A percentile compares a stretch with the other conserved stretches of the same genome.
These are phyloP conservation scores for Penicillium diatomitis DNA, from an alignment of 495 filamentous ascomycete species.

Conservation along the genomic window DNA sequence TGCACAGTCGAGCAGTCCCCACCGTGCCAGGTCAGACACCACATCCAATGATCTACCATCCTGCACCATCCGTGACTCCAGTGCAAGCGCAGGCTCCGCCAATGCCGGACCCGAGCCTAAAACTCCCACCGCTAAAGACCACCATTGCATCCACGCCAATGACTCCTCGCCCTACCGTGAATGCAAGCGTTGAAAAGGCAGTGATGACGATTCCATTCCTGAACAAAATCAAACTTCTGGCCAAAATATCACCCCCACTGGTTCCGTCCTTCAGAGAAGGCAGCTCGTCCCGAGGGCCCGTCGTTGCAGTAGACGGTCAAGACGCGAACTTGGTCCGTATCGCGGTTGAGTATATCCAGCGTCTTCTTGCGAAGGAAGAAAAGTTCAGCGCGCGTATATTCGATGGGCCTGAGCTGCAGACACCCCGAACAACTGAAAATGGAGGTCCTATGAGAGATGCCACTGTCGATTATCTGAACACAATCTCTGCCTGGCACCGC, in stretches of 20 bases:
- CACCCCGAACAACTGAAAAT: conserved; percentile 20
- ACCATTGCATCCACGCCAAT: conserved; percentile 18
- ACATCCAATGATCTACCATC: too few species aligned
- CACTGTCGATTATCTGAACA: conserved; percentile 56
- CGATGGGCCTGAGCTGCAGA: conserved; percentile 39
- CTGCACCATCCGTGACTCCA: background rate
- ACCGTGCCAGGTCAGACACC: conserved; percentile 3
- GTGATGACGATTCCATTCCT: conserved; percentile 63
- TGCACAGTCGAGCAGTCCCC: conserved; percentile 25
- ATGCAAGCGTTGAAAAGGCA: conserved; percentile 52
- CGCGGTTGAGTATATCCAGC: conserved; percentile 53
- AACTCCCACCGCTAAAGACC: conserved; percentile 45
- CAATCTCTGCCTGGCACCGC: conserved; percentile 63
- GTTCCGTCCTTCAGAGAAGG: conserved; percentile 27
- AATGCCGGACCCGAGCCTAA: conserved; percentile 39
- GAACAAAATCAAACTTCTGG: conserved; percentile 60
- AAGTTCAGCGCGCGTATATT: conserved; percentile 48
- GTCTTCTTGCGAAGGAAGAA: conserved; percentile 44
- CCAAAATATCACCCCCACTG: conserved; percentile 61
- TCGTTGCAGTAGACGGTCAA: conserved; percentile 77
- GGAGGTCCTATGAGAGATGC: conserved; percentile 32
- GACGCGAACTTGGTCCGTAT: conserved; percentile 42
- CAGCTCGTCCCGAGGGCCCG: conserved; percentile 52
- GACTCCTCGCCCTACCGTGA: conserved; percentile 23
- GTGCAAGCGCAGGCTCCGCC: conserved; percentile 12